Base-by-base conservation (phyloP, 23 red algal genomes). In the Gracilaria vermiculophylla region DNA sequence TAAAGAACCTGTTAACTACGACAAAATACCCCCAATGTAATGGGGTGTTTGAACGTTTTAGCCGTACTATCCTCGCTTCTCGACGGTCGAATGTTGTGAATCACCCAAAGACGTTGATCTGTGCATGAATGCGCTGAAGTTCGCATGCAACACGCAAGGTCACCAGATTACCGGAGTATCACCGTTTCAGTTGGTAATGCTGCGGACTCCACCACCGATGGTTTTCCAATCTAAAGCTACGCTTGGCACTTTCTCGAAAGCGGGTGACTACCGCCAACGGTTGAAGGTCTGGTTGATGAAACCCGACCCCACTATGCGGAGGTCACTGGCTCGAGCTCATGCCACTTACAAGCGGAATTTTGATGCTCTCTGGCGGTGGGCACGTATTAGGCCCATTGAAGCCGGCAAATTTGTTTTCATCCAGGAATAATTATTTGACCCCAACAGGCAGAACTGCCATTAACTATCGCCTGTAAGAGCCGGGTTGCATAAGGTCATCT, bases 41-140 rank as follows among this genome's bases (percentile, higher is more conserved):
- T 55, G 66, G 84, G 8, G 69, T 77, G 45, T 47, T 88, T n/a
- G 49, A 88, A 44, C 43, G 67, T 33, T 88, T 45, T 31, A 88
- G 77, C 45, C 77, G 77, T 11, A 81, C 77, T 2, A 15, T 81
- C 5, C 77, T 81, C 17, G 21, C 51, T 17, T 32, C 54, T 12
- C 4, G 34, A 24, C 19, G 25, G 5, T 19, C 53, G 36, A 62
- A 81, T 44, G 20, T 57, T 2, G 54, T 4, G 21, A 53, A 62
- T 16, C 51, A 81, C 34, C 0, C 9, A 37, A 62, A 53, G 15
- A 57, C 53, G 6, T 36, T 2, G 77, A 81, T 39, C 4, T 39
- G 3, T 62, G 14, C 28, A 62, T 45, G 23, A 35, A 56, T 34
- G 53, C 54, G 3, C 5, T 81, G 3, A 81, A 52, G 1, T 81